Base-by-base conservation (phyloP, 345 rosid genomes). In the Cardamine resedifolia region DNA sequence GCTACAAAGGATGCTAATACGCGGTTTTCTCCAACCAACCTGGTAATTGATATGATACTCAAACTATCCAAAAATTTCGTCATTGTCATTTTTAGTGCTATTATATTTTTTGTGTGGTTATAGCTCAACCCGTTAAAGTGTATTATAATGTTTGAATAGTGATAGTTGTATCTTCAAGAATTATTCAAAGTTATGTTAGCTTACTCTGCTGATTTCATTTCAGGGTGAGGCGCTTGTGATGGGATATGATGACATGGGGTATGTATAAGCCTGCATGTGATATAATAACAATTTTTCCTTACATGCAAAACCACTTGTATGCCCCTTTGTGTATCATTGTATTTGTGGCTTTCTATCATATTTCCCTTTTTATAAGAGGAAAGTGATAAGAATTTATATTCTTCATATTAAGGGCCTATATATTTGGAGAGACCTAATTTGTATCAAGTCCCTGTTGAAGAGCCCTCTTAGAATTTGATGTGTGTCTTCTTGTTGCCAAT, bases 171-270 rank as follows among this genome's bases (percentile, higher is more conserved):
- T 39, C 7, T 7, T 39, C 45, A 4, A 39, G 16, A 14, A 39
- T 39, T 14, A 14, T 39, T 39, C 45, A 11, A 11, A 38, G 43
- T 38, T 38, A 39, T 39, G 26, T 66, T 27, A 48, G 43, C 52
- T 68, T 51, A 60, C 53, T 39, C 4, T 30, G n/a, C 71, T 61
- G 48, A 63, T 81, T 58, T 73, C 57, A 64, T 68, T 84, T 76
- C 90, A 92, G 98, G 98, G 98, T 8, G 96, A 94, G 88, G 98
- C 97, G 39, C 85, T 94, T 50, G 97, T 94, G 63, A 89, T 91
- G 98, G 98, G 98, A 79, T 94, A 94, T 52, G 98, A 94, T 85
- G 89, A 89, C 76, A 94, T 94, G 96, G 98, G 97, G 97, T 91
- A 76, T 81, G 96, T 78, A 63, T 63, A 45, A 23, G 34, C 24